phyloP scores from a whole-genome alignment of 2,329 filamentous ascomycete species.

The Fusarium tuaranense region DNA sequence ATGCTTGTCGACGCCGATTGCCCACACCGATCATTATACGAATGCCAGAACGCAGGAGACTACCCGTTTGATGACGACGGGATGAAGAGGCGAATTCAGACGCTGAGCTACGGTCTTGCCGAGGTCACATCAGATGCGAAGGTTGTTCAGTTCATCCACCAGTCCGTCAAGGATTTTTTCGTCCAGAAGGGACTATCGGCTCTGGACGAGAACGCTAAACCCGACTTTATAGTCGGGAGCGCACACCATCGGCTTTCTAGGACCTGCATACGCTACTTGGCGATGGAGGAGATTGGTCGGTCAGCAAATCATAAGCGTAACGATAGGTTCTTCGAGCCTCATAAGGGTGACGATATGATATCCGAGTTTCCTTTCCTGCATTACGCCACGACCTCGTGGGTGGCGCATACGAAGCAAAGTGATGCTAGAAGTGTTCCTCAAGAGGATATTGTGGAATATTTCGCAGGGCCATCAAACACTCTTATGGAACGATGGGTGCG shows the following conservation, averaged over 20 bases:
- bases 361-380: neutral
- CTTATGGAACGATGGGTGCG: neutral
- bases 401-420: neutral
- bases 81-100: neutral
- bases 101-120: neutral
- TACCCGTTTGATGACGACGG: neutral
- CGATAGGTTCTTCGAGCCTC: too few species aligned
- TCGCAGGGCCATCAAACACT: neutral
- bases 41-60: neutral
- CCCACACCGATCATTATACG: neutral
- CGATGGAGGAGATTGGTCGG: neutral
- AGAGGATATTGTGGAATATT: neutral
- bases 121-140: neutral
- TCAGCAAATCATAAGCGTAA: neutral
- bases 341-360: neutral
- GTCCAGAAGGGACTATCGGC: too few species aligned
- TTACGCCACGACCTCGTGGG: neutral
- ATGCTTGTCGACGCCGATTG: too few species aligned
- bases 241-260: neutral
- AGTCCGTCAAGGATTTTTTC: too few species aligned
- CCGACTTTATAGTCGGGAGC: neutral
- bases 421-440: neutral
- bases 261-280: neutral
- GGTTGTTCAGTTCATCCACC: too few species aligned
- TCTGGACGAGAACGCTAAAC: too few species aligned